Evolutionary conservation across 345 rosid genomes (phyloP).

Genomic region (Triadica sebifera): DNA sequence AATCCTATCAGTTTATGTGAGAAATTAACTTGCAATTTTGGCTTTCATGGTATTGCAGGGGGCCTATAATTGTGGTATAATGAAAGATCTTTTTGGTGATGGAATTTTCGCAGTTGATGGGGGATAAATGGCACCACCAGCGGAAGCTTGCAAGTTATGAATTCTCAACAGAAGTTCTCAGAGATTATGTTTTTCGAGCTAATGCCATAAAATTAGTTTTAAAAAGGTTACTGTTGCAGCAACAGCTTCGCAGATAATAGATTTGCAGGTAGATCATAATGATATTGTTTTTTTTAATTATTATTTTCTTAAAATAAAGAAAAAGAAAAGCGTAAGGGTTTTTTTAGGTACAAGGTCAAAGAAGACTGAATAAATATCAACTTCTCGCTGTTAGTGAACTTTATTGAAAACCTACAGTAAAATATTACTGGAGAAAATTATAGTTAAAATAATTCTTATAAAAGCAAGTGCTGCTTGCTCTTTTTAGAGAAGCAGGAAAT

Average conservation of each 20-base stretch:
- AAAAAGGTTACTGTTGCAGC: constrained; percentile 27
- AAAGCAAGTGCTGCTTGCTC: too few species aligned
- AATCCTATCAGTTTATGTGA: background rate
- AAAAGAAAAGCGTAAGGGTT: too few species aligned
- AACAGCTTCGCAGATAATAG: constrained; percentile 24
- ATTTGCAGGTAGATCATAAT: constrained; percentile 34
- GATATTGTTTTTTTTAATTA: too few species aligned
- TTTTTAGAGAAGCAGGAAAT: too few species aligned
- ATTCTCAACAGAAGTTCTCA: constrained; percentile 40
- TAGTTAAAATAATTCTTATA: too few species aligned
- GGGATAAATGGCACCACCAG: constrained; percentile 44
- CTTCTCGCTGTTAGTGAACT: background rate
- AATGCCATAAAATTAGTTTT: constrained; percentile 35
- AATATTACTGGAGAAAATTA: background rate
- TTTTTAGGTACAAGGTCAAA: background rate
- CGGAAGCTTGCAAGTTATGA: constrained; percentile 45
- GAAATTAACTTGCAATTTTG: background rate
- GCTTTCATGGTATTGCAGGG: constrained; percentile 29
- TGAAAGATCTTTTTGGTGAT: constrained; percentile 46
- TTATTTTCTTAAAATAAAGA: background rate
- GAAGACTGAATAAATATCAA: background rate
- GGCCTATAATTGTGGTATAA: constrained; percentile 27
- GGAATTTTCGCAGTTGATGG: constrained; percentile 45
- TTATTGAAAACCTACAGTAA: background rate
- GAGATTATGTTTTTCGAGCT: constrained; percentile 33